Evolutionary conservation across 2,329 filamentous ascomycete genomes (phyloP).

Genomic region (Tolypocladium tundrense): DNA sequence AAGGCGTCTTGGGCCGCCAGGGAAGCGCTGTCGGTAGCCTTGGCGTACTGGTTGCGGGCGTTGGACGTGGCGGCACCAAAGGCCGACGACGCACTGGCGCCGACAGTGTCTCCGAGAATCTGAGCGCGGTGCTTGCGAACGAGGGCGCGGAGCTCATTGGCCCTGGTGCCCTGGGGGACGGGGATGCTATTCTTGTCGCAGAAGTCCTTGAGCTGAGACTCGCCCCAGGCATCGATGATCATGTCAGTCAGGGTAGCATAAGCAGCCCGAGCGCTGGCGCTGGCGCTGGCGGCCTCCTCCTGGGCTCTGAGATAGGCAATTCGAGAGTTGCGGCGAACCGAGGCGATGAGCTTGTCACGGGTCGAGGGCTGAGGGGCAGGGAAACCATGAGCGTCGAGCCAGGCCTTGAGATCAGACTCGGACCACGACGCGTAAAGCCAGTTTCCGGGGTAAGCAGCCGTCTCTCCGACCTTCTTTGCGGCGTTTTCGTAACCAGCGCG

Average conservation of each 20-base stretch:
- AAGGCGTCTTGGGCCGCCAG: slow-evolving; percentile 57
- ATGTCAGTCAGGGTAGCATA: slow-evolving; percentile 70
- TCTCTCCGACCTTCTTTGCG: slow-evolving; percentile 67
- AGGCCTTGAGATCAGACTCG: slow-evolving; percentile 87
- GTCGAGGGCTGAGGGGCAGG: slow-evolving; percentile 73
- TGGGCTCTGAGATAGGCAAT: slow-evolving; percentile 62
- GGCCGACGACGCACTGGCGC: slow-evolving; percentile 45
- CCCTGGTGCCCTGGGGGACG: slow-evolving; percentile 84
- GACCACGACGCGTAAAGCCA: slow-evolving; percentile 91
- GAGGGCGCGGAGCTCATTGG: slow-evolving; percentile 81
- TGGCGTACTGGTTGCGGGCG: slow-evolving; percentile 66
- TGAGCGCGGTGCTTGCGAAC: slow-evolving; percentile 77
- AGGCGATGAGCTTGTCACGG: slow-evolving; percentile 81
- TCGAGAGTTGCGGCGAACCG: slow-evolving; percentile 83
- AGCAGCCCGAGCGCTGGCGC: slow-evolving; percentile 56
- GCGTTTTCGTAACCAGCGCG: slow-evolving; percentile 72
- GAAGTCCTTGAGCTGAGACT: slow-evolving; percentile 83
- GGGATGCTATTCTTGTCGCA: slow-evolving; percentile 78
- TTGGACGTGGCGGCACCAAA: slow-evolving; percentile 65
- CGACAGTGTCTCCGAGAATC: slow-evolving; percentile 55
- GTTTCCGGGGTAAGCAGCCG: slow-evolving; percentile 78
- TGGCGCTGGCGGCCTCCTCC: slow-evolving; percentile 48
- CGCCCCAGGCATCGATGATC: slow-evolving; percentile 82
- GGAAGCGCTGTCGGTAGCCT: slow-evolving; percentile 60
- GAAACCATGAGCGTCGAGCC: slow-evolving; percentile 81